phyloP scores from a whole-genome alignment of 1,139 yeast genomes.

The Saccharomyces hybrid region DNA sequence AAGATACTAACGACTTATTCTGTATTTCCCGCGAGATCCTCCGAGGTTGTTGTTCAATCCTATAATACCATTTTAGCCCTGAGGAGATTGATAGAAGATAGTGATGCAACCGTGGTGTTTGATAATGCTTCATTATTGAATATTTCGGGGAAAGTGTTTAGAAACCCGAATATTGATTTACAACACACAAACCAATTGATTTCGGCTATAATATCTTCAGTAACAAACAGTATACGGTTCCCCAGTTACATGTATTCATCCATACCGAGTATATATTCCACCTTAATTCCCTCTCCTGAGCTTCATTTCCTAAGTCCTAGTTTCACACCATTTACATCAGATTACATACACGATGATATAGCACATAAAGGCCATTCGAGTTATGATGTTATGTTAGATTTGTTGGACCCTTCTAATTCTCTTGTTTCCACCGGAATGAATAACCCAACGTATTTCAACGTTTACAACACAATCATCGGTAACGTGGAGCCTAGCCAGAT shows the following conservation, averaged over 20 bases:
- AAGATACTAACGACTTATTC: constrained; percentile 83
- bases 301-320: constrained; percentile 81
- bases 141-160: constrained; percentile 33
- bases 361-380: constrained; percentile 68
- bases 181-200: constrained; percentile 79
- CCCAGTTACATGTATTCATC: constrained; percentile 92
- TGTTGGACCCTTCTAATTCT: constrained; percentile 70
- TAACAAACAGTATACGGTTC: constrained; percentile 81
- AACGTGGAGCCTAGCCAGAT: constrained; percentile 64
- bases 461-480: constrained; percentile 73
- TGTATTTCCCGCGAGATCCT: constrained; percentile 70
- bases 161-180: constrained; percentile 42
- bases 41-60: constrained; percentile 96
- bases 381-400: constrained; percentile 75
- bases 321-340: constrained; percentile 76
- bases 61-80: constrained; percentile 81
- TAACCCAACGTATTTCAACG: constrained; percentile 54
- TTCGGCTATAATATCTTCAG: constrained; percentile 73
- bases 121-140: constrained; percentile 78
- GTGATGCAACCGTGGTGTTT: constrained; percentile 81
- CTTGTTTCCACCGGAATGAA: constrained; percentile 51
- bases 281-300: constrained; percentile 82
- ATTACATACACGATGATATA: constrained; percentile 47
- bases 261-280: constrained; percentile 70
- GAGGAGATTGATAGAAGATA: constrained; percentile 68